These are phyloP conservation scores for Diaporthe ilicicola DNA, from an alignment of 2,329 filamentous ascomycete genomes.

Conservation along the genomic window DNA sequence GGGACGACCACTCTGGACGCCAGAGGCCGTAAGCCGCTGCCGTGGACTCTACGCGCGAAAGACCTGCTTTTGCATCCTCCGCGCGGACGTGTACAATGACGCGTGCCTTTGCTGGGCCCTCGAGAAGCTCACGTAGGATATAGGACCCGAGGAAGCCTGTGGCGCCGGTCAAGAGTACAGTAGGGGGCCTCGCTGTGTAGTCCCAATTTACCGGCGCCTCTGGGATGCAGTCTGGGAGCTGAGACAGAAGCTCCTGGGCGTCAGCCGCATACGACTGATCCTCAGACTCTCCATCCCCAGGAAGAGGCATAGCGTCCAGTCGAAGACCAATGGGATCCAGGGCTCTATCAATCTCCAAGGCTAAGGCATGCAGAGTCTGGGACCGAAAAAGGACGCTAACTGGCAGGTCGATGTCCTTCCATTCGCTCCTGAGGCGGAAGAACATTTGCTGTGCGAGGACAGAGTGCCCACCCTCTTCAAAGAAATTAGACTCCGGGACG, in stretches of 20 bases:
- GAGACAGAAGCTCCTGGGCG: conserved; percentile 53
- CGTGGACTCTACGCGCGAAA: too few species aligned
- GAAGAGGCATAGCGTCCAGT: conserved; percentile 56
- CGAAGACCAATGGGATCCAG: conserved; percentile 56
- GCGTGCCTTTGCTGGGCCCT: conserved; percentile 56
- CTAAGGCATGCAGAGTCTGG: conserved; percentile 62
- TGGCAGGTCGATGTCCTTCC: conserved; percentile 62
- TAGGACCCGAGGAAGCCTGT: conserved; percentile 91
- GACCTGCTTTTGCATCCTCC: too few species aligned
- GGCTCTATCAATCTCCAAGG: too few species aligned
- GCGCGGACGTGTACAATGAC: conserved; percentile 84
- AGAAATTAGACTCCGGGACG: too few species aligned
- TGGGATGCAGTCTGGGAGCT: conserved; percentile 45
- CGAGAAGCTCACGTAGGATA: conserved; percentile 78
- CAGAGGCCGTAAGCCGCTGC: too few species aligned
- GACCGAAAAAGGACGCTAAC: conserved; percentile 77
- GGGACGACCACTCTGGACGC: conserved; percentile 69
- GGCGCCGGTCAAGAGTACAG: conserved; percentile 85
- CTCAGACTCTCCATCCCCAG: conserved; percentile 43
- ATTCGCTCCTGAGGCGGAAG: conserved; percentile 64
- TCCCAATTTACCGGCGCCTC: conserved; percentile 39
- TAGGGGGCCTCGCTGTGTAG: conserved; percentile 48
- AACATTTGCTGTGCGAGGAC: conserved; percentile 85
- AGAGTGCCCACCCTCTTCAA: conserved; percentile 82
- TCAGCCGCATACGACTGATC: conserved; percentile 60